Base-by-base conservation (phyloP, 2,329 filamentous ascomycete species). In the Alternaria consortialis region DNA sequence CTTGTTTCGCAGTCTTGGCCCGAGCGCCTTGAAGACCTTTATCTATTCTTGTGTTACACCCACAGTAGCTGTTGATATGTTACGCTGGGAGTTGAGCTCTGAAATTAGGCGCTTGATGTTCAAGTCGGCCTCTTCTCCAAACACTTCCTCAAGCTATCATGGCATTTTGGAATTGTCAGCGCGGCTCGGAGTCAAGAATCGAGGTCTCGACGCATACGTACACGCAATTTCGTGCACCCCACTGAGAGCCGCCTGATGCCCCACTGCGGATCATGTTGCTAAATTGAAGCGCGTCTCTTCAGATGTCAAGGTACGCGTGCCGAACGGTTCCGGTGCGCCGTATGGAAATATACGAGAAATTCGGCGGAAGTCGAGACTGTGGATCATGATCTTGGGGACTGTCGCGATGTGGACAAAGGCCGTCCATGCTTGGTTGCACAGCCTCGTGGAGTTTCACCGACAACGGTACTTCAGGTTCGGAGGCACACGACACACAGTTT, bases 1-100 rank as follows among this genome's bases (percentile, higher is more conserved):
- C 63, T 66, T 40, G 70, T 71, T 72, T 71, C 65, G 68, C 52
- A 61, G 54, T 50, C 39, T 25, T 63, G 63, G 55, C 51, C 39
- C 54, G 40, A 53, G 56, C 60, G 23, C 13, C 39, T 43, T 39
- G n/a, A 50, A 53, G 56, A 47, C 47, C 47, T 39, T 43, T 31
- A 15, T 50, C 12, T 34, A 20, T 34, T 40, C 25, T 40, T 52
- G 37, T 20, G 13, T 7, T 23, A 36, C 25, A 29, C 15, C 39
- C 27, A 31, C 32, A 17, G 29, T 37, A 25, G 31, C 32, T 57
- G 58, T 20, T 17, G 27, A 43, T 25, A n/a, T 52, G 53, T 31
- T 40, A 58, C 23, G 20, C 13, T 29, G 36, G 12, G 7, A 15
- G 11, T 36, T 36, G 20, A 20, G 32, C 12, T 32, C 17, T 32